Evolutionary conservation across 2,329 filamentous ascomycete species (phyloP).

Genomic region (Diplocarpon mali): DNA sequence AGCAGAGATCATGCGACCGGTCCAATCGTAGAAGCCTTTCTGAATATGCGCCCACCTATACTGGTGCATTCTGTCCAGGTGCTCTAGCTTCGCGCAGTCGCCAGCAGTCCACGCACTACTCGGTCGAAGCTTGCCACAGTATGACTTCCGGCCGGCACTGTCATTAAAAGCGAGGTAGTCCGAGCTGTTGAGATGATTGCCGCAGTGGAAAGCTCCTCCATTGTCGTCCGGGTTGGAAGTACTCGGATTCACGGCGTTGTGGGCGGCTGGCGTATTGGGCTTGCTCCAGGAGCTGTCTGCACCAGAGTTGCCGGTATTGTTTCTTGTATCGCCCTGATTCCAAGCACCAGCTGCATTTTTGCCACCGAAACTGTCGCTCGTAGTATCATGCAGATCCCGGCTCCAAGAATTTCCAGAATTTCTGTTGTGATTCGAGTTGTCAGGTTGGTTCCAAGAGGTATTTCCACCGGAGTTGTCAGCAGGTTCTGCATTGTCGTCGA

Average conservation of each 20-base stretch:
- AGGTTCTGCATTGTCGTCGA: not conserved
- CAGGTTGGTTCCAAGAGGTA: not conserved
- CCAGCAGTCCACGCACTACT: conserved; percentile 20
- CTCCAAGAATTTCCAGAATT: not conserved
- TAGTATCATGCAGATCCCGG: not conserved
- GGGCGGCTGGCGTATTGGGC: not conserved
- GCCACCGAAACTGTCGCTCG: too few relatives aligned
- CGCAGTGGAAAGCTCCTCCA: not conserved
- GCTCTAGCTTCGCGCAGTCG: conserved; percentile 24
- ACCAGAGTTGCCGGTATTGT: not conserved
- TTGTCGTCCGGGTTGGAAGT: not conserved
- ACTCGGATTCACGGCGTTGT: not conserved
- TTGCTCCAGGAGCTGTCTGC: not conserved
- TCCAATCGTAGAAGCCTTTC: conserved; percentile 25
- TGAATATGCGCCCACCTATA: conserved; percentile 26
- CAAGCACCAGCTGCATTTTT: not conserved
- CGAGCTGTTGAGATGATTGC: not conserved
- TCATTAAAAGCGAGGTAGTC: not conserved
- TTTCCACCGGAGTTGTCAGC: not conserved
- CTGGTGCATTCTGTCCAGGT: conserved; percentile 19
- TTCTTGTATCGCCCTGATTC: not conserved
- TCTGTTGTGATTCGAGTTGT: not conserved
- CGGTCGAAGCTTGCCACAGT: conserved; percentile 10
- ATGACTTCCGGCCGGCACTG: not conserved
- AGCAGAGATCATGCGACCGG: conserved; percentile 23